Percentiles rank a stretch among this genome's conserved stretches.
phyloP scores from a whole-genome alignment of 108 stramenopile species.

The Cyclotella cryptica region DNA sequence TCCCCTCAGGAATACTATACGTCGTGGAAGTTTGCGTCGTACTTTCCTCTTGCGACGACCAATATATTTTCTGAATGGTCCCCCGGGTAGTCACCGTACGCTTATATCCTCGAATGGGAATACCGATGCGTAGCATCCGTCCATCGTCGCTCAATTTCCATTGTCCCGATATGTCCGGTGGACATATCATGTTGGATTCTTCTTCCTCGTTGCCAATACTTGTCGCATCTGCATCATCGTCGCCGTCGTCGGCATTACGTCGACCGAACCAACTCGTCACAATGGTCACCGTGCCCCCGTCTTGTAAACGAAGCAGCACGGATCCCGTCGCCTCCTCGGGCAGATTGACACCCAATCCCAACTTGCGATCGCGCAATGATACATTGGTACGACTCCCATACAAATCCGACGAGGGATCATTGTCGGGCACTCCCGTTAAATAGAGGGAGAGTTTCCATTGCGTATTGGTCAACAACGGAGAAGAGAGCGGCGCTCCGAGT shows the following conservation, averaged over 20 bases:
- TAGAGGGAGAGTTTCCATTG: constrained; percentile 54
- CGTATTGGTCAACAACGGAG: not conserved
- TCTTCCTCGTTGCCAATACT: not conserved
- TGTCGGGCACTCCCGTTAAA: constrained; percentile 74
- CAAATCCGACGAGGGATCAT: constrained; percentile 80
- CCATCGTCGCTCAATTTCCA: constrained; percentile 82
- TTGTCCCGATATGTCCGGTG: constrained; percentile 57
- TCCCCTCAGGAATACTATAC: constrained; percentile 82
- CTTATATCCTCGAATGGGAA: constrained; percentile 72
- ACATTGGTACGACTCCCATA: constrained; percentile 77
- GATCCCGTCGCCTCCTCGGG: constrained; percentile 67
- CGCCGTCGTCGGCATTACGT: no score
- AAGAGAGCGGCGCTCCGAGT: constrained; percentile 12
- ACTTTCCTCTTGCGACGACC: constrained; percentile 67
- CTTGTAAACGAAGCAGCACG: constrained; percentile 54
- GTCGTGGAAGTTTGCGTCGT: constrained; percentile 62
- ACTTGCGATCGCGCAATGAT: constrained; percentile 60
- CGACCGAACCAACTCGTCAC: constrained; percentile 20
- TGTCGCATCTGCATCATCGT: not conserved
- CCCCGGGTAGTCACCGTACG: constrained; percentile 87
- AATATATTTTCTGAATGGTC: constrained; percentile 79
- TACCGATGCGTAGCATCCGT: constrained; percentile 65
- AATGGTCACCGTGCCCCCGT: constrained; percentile 52
- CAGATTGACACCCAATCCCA: constrained; percentile 60
- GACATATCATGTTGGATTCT: constrained; percentile 45